Percentiles rank a stretch among this genome's conserved stretches.
Evolutionary conservation across 441 rosid species (phyloP).

Genomic region (Arabidopsis lyrata): DNA sequence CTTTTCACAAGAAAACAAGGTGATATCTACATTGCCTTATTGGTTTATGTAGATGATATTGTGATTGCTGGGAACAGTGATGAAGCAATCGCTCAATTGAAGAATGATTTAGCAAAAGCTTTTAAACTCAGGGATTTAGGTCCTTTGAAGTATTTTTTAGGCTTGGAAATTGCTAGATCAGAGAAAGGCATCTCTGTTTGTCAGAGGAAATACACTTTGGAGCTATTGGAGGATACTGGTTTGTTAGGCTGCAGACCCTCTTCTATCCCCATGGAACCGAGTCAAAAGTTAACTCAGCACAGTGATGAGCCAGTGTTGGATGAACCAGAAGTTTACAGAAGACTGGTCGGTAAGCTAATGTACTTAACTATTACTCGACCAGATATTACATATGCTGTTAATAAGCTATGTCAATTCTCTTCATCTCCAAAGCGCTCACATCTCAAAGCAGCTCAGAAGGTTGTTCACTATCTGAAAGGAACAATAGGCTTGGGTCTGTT

Average conservation of each 20-base stretch:
- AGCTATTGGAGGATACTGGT: neutral
- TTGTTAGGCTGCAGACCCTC: neutral
- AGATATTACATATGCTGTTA: neutral
- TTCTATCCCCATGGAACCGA: neutral
- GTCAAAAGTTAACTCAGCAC: neutral
- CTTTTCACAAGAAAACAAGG: neutral
- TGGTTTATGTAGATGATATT: neutral
- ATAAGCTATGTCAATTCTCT: neutral
- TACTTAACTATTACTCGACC: neutral
- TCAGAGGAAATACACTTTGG: neutral
- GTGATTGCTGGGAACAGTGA: neutral
- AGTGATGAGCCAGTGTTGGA: neutral
- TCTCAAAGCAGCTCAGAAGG: neutral
- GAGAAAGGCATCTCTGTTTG: rapidly evolving
- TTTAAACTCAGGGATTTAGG: neutral
- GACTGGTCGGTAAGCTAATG: neutral
- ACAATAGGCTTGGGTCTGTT: neutral
- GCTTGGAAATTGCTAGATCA: neutral
- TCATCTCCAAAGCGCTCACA: neutral
- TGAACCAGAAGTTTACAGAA: neutral
- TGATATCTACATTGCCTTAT: neutral
- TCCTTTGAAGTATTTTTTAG: neutral
- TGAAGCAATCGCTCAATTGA: neutral
- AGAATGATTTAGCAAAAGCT: neutral
- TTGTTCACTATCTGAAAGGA: neutral